Evolutionary conservation across 352 stramenopile species (phyloP).

Genomic region (Phytophthora capsici): DNA sequence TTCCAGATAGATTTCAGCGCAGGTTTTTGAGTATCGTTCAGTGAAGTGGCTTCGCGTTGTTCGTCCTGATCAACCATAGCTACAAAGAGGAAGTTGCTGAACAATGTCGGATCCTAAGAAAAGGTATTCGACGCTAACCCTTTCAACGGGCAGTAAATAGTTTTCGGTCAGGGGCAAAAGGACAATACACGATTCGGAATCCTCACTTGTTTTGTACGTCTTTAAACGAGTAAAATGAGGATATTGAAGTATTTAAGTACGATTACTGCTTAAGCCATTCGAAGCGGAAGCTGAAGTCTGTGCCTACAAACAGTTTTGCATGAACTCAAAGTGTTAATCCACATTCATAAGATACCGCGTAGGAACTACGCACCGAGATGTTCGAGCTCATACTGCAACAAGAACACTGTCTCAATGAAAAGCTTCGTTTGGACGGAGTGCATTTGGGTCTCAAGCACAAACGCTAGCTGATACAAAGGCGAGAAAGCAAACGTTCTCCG

Average conservation of each 20-base stretch:
- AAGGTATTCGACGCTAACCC: background rate
- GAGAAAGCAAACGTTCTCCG: conserved; percentile 36
- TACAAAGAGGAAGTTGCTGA: background rate
- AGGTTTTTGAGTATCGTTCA: background rate
- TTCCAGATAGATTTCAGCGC: background rate
- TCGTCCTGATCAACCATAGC: background rate
- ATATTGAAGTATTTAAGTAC: no score
- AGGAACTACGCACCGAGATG: background rate
- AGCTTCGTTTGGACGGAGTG: conserved; percentile 10
- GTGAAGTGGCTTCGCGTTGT: background rate
- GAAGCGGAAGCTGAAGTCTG: conserved; percentile 5
- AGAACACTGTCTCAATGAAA: conserved; percentile 3
- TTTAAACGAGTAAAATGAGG: no score
- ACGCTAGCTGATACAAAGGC: conserved; percentile 36
- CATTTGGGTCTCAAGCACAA: conserved; percentile 44
- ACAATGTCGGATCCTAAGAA: background rate
- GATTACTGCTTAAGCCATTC: background rate
- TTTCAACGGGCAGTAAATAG: conserved; percentile 1
- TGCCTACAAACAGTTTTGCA: background rate
- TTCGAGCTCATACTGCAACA: conserved; percentile 19
- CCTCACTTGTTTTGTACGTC: no score
- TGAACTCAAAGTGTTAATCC: background rate
- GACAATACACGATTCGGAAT: no score
- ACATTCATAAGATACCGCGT: background rate
- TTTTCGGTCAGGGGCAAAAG: background rate